Evolutionary conservation across 768 basidiomycete species (phyloP), one percentile per base, ranked within the genome.

Genomic region (Gyrodon lividus): DNA sequence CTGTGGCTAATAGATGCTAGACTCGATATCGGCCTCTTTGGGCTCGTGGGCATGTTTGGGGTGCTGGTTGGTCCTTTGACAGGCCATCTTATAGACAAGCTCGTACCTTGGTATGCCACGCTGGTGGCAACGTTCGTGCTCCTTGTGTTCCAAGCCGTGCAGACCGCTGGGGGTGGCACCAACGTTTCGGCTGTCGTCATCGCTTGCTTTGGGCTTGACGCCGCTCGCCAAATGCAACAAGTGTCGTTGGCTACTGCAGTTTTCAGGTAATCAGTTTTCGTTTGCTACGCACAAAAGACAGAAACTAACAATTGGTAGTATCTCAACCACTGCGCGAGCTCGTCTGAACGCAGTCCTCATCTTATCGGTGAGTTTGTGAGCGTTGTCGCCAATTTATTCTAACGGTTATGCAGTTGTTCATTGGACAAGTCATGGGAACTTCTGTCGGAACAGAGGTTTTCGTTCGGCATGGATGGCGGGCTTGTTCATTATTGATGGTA

Each of bases 341-440:
- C 77, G 91, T 26, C 59, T 95, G 10, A 92, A 93, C 57, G 89
- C 91, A 1, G 77, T 91, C 39, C 74, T 83, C 40, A 79, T 93
- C 41, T 72, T 92, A 47, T 82, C 83, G 2, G 86, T 86, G 61
- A 55, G 77, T 65, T 39, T 14, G 23, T 20, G 2, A 13, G 31
- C 39, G 41, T 19, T 39, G 37, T 1, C 9, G 7, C 23, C 12
- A 19, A 10, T n/a, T 35, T 31, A 17, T 16, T 45, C 31, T 3
- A 46, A 38, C 34, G 42, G 7, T 45, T 20, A 12, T 22, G 22
- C 46, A 75, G 70, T 56, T 87, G 26, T 89, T 90, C 67, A 76
- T 88, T 20, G 91, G 91, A 0, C 89, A 92, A 72, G 86, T 92
- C 9, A 83, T 87, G 69, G 91, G 91, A 16, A 91, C 89, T 0